Conservation (phyloP, 129 eudicot genomes). For the Lonicera japonica region DNA sequence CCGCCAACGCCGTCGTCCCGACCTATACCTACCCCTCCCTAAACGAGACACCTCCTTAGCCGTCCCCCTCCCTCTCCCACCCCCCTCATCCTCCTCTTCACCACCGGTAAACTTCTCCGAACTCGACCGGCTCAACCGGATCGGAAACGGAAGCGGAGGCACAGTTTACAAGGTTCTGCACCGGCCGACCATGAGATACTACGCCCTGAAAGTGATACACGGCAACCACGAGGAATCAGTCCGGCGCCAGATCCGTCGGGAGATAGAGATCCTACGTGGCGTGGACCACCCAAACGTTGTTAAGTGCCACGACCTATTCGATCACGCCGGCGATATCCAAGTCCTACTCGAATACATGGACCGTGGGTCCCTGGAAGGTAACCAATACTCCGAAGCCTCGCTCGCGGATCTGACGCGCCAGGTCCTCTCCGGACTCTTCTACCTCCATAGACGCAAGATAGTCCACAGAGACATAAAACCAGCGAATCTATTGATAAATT, state of each 20-base stretch:
- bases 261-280: constrained; percentile 77
- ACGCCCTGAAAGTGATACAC: constrained; percentile 77
- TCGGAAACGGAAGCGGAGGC: constrained; percentile 89
- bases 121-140: constrained; percentile 59
- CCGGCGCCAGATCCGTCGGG: constrained; percentile 83
- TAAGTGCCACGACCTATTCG: constrained; percentile 64
- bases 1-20: constrained; percentile 65
- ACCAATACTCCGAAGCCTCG: constrained; percentile 45
- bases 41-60: constrained; percentile 13
- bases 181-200: constrained; percentile 51
- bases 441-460: constrained; percentile 56
- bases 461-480: constrained; percentile 91
- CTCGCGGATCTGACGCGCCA: constrained; percentile 60
- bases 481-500: constrained; percentile 57
- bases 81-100: constrained; percentile 8
- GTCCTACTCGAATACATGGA: constrained; percentile 77
- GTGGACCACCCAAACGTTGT: constrained; percentile 76
- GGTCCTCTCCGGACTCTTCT: constrained; percentile 54
- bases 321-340: constrained; percentile 82
- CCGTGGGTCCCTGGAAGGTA: constrained; percentile 64
- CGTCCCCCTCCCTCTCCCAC: constrained; percentile 23
- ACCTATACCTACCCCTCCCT: constrained; percentile 63
- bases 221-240: constrained; percentile 81
- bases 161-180: constrained; percentile 79
- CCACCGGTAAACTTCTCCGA: constrained; percentile 40